Base-by-base conservation (phyloP, 2,329 filamentous ascomycete species). In the Zalaria obscura region DNA sequence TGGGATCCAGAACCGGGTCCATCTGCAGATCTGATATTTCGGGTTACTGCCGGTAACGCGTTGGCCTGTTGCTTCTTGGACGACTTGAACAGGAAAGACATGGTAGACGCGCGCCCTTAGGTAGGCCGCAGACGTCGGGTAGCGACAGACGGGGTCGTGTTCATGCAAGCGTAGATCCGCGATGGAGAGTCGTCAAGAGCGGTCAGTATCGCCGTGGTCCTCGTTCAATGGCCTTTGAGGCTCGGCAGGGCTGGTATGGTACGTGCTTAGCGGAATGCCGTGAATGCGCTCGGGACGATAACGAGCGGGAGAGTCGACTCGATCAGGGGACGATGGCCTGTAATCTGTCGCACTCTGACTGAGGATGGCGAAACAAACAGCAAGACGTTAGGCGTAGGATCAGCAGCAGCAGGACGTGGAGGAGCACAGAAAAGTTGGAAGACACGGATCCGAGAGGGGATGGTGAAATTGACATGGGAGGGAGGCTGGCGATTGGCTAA, bases 1-100 rank as follows among this genome's bases (percentile, higher is more conserved):
- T 67, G 59, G 34, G 65, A 59, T 8, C 31, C 32, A 5, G 37
- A 31, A 38, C 55, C 42, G 4, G 46, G 46, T 36, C 67, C 75
- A 55, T 76, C 72, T 36, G 73, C 71, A 18, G 70, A 73, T 45
- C 70, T 65, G 41, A 75, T 66, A 45, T 75, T 72, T 52, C 74
- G 65, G 25, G 68, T 66, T 40, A 70, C 69, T n/a, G 70, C 60
- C 36, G 73, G 72, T 28, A 75, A 63, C 34, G 64, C 62, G 49
- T 51, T 59, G 47, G 51, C 45, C 25, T 37, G 47, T 39, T 51
- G 54, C 49, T 60, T 61, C 46, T 59, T 60, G 45, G 57, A 59
- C 53, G 67, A 69, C 45, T 68, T 68, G 53, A 72, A 72, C 44
- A 72, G 62, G 55, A 72, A 72, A 49, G 68, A 69, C 69, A 72